Base-by-base conservation (phyloP, 208 protist genomes). In the Trichomonas vaginalis region DNA sequence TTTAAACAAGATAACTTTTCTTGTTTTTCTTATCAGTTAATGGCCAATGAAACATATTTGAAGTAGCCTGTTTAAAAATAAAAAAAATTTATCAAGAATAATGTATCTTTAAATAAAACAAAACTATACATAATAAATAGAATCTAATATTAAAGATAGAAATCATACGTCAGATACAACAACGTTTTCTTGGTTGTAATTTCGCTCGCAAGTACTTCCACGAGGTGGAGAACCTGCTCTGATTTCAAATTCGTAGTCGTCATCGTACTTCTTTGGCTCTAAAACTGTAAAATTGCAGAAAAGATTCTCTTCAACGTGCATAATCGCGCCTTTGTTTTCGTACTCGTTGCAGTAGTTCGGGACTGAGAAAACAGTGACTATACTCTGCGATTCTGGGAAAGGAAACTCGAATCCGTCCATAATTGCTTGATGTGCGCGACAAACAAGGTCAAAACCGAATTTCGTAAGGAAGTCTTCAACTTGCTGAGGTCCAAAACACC, bases 301-400 rank as follows among this genome's bases (percentile, higher is more conserved):
- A 21, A 97, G 87, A 23, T 96, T 97, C 27, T 97, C 97, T 95
- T 97, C 97, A 15, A 97, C 96, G n/a, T 40, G 95, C 96, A 97
- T 97, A 97, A 99, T 98, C 6, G 99, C 99, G n/a, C 99, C 99
- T 37, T 98, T 97, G 96, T 99, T 99, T 96, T 99, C 99, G 97
- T 99, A 99, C 96, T 99, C 99, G 49, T 95, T 35, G 97, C 99
- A 99, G 97, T 99, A 99, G 97, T 99, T 99, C 37, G 99, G 99
- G 0, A 99, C 99, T 4, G 98, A 99, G 97, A 99, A 99, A 17
- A 99, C 97, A 0, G 99, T 99, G n/a, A 99, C 98, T 88, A 99
- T 97, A 96, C 98, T 98, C 37, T 99, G 97, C 95, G 99, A 98
- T 10, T 99, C 99, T 96, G 99, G 99, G 45, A 51, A 92, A 39